Conservation (phyloP, 1,284 basidiomycete genomes). For the Trichosporon ovoides region DNA sequence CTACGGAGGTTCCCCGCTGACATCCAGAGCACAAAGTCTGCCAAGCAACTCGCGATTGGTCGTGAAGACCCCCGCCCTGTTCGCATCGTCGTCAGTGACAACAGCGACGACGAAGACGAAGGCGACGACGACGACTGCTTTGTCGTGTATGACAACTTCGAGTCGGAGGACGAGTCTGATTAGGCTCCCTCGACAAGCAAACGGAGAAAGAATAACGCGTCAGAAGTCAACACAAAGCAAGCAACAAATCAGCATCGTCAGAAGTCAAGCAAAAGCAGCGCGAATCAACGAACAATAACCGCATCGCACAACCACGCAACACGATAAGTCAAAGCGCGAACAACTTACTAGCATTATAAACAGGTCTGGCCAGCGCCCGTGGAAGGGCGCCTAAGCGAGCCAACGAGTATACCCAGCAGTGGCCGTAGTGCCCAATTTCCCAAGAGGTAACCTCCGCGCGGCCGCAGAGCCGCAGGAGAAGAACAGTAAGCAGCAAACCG, state of each 20-base stretch:
- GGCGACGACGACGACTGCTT: neutral
- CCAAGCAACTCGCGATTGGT: constrained; percentile 1
- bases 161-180: neutral
- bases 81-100: neutral
- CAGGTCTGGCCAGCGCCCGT: neutral
- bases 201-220: neutral
- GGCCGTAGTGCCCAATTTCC: neutral
- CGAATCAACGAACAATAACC: neutral
- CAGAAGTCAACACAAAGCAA: neutral
- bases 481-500: constrained; percentile 1
- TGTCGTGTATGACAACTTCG: neutral
- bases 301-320: neutral
- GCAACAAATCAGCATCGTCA: neutral
- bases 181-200: neutral
- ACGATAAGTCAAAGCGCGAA: constrained; percentile 1
- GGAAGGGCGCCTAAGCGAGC: neutral
- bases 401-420: neutral
- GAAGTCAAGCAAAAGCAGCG: neutral
- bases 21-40: neutral
- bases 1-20: neutral
- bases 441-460: neutral
- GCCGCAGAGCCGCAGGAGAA: neutral
- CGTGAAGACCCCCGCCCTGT: neutral
- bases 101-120: neutral
- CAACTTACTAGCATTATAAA: neutral